These are phyloP conservation scores for Eucalyptus rudis DNA, from an alignment of 345 rosid species.

Conservation along the genomic window DNA sequence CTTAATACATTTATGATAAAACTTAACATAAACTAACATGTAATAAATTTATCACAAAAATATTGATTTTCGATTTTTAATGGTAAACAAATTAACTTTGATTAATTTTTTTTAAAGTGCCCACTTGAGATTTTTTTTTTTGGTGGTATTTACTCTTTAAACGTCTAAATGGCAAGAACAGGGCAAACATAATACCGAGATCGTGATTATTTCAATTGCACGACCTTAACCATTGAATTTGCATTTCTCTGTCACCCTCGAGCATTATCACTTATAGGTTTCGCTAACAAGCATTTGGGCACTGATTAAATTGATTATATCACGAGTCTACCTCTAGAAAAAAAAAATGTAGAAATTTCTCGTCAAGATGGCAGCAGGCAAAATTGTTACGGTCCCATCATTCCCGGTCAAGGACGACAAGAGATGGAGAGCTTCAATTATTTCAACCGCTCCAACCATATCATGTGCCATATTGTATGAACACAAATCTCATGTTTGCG, in stretches of 20 bases:
- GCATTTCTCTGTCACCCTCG: fast-evolving
- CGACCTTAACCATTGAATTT: not conserved
- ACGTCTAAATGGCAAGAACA: fast-evolving
- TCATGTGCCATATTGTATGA: not conserved
- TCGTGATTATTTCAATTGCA: fast-evolving
- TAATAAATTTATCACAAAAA: fast-evolving
- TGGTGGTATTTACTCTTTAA: not conserved
- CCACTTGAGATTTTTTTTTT: too few relatives aligned
- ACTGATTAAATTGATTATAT: not conserved
- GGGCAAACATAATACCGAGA: fast-evolving
- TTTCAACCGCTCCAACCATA: not conserved
- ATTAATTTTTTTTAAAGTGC: too few relatives aligned
- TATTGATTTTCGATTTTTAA: fast-evolving
- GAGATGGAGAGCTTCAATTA: not conserved
- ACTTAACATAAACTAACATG: fast-evolving
- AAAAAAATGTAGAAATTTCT: not conserved
- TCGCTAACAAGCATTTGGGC: fast-evolving
- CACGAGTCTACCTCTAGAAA: not conserved
- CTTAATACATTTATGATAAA: fast-evolving
- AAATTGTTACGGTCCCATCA: not conserved
- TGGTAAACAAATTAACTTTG: fast-evolving
- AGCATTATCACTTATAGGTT: not conserved
- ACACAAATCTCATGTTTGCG: not conserved
- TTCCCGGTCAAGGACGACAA: not conserved
- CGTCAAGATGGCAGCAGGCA: fast-evolving